Conservation (phyloP, 2,329 filamentous ascomycete genomes). For the Alternaria brassicicola region DNA sequence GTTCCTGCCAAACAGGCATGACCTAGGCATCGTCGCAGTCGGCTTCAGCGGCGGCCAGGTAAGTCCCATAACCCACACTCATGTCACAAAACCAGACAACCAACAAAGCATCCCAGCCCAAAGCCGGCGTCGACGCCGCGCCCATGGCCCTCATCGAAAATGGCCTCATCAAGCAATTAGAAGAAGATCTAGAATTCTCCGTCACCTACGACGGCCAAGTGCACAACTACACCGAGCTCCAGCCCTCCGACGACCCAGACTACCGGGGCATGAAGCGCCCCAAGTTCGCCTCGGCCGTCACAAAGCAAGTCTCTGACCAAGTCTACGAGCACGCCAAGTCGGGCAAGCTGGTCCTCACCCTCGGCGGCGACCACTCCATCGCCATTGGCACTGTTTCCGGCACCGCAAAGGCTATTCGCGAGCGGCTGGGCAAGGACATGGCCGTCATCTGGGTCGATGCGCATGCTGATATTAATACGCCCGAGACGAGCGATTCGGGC, state of each 20-base stretch:
- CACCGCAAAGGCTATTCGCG: slow-evolving; percentile 81
- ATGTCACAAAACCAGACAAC: neutral
- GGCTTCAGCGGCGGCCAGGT: slow-evolving; percentile 97
- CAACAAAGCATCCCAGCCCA: slow-evolving; percentile 64
- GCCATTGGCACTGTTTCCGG: slow-evolving; percentile 93
- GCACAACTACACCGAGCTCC: slow-evolving; percentile 78
- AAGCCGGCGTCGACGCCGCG: slow-evolving; percentile 88
- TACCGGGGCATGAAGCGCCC: slow-evolving; percentile 96
- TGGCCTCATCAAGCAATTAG: slow-evolving; percentile 82
- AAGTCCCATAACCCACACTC: slow-evolving; percentile 40
- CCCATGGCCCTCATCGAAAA: slow-evolving; percentile 87
- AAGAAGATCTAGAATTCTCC: slow-evolving; percentile 85
- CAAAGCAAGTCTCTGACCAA: slow-evolving; percentile 76
- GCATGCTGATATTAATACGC: slow-evolving; percentile 96
- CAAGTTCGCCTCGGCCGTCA: slow-evolving; percentile 82
- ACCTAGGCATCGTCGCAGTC: slow-evolving; percentile 91
- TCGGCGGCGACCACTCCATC: slow-evolving; percentile 95
- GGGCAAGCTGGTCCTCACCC: slow-evolving; percentile 86
- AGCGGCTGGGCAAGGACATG: slow-evolving; percentile 80
- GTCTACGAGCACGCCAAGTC: slow-evolving; percentile 84
- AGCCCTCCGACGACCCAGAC: slow-evolving; percentile 74
- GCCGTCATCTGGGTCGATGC: slow-evolving; percentile 99
- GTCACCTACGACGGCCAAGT: slow-evolving; percentile 83
- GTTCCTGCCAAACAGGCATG: slow-evolving; percentile 78
- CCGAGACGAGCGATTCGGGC: slow-evolving; percentile 84